Percentiles rank a stretch among this genome's conserved stretches.
Conservation (phyloP, 129 eudicot genomes). For the Flaveria robusta region DNA sequence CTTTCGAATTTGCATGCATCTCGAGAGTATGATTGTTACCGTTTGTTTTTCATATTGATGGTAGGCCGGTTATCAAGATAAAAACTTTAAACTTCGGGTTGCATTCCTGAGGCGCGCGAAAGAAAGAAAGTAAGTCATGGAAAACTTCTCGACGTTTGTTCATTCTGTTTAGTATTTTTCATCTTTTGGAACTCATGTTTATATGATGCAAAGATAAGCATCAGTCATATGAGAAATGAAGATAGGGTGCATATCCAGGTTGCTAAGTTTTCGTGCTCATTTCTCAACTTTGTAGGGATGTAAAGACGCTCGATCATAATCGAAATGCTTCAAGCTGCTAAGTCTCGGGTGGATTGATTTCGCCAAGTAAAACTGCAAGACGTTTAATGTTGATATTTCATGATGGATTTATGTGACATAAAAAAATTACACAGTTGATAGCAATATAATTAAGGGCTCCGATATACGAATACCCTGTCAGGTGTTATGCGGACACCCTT, state of each 20-base stretch:
- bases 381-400: background rate
- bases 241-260: background rate
- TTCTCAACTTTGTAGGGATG: slow-evolving; percentile 53
- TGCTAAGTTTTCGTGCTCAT: background rate
- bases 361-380: background rate
- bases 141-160: background rate
- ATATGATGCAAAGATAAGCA: background rate
- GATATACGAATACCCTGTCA: no score
- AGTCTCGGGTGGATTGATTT: slow-evolving; percentile 37
- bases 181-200: background rate
- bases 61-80: slow-evolving; percentile 78
- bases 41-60: slow-evolving; percentile 9
- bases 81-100: slow-evolving; percentile 74
- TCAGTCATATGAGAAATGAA: background rate
- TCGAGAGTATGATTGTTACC: background rate
- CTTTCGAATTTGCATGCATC: background rate
- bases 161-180: background rate
- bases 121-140: slow-evolving; percentile 84
- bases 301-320: slow-evolving; percentile 78
- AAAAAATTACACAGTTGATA: background rate
- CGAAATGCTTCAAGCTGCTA: slow-evolving; percentile 92
- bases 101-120: slow-evolving; percentile 82
- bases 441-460: background rate
- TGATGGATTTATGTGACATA: background rate
- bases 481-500: no score